Conservation (phyloP, 495 filamentous ascomycete genomes). For the Apodospora peruviana region DNA sequence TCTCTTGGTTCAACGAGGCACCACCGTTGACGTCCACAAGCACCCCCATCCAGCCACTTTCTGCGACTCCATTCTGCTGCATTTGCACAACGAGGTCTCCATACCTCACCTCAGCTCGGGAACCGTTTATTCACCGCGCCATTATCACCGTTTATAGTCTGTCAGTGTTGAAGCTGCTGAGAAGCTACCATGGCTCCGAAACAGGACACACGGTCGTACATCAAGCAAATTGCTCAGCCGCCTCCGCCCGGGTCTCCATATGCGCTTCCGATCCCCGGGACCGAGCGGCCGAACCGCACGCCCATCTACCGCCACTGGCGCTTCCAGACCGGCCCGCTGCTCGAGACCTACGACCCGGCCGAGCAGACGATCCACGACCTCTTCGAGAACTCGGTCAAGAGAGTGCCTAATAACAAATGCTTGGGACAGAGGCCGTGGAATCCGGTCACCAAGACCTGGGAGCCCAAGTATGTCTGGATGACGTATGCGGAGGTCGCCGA, state of each 20-base stretch:
- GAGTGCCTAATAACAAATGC: constrained; percentile 57
- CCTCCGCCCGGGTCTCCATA: constrained; percentile 58
- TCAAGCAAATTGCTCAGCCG: constrained; percentile 41
- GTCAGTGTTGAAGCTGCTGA: too few relatives aligned
- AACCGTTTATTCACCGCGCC: too few relatives aligned
- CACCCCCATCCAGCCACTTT: too few relatives aligned
- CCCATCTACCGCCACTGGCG: constrained; percentile 80
- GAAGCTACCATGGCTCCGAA: constrained; percentile 29
- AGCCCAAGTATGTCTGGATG: constrained; percentile 72
- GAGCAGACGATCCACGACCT: constrained; percentile 71
- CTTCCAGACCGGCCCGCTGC: constrained; percentile 59
- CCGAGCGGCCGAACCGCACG: constrained; percentile 65
- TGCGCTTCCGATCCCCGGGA: constrained; percentile 65
- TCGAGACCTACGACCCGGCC: constrained; percentile 69
- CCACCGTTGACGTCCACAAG: too few relatives aligned
- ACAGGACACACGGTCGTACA: constrained; percentile 30
- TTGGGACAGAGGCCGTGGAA: constrained; percentile 82
- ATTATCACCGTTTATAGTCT: too few relatives aligned
- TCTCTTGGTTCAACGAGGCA: too few relatives aligned
- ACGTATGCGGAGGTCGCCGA: constrained; percentile 75
- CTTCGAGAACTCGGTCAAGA: constrained; percentile 62
- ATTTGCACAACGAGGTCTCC: too few relatives aligned
- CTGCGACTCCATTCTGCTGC: too few relatives aligned
- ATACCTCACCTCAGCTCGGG: too few relatives aligned
- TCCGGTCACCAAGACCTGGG: constrained; percentile 65